These are phyloP conservation scores for Tulasnella sp. DNA, from an alignment of 768 basidiomycete species.

Conservation along the genomic window DNA sequence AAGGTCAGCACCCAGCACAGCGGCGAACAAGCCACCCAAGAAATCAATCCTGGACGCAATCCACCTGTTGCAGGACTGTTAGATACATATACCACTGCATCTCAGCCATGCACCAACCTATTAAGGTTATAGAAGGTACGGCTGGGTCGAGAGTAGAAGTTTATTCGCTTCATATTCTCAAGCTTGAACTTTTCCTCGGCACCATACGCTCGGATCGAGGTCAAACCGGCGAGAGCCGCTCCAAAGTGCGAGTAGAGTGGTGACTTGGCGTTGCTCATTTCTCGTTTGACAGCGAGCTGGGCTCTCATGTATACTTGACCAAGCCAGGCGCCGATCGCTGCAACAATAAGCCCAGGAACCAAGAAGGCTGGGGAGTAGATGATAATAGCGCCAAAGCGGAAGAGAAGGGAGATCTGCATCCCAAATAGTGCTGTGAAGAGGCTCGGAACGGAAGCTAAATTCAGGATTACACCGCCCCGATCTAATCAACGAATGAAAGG, in stretches of 20 bases:
- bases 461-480: neutral
- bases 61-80: slow-evolving; percentile 39
- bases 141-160: slow-evolving; percentile 48
- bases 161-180: slow-evolving; percentile 46
- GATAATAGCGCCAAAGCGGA: slow-evolving; percentile 31
- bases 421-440: slow-evolving; percentile 9
- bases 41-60: slow-evolving; percentile 54
- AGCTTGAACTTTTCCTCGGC: slow-evolving; percentile 35
- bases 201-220: slow-evolving; percentile 40
- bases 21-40: slow-evolving; percentile 54
- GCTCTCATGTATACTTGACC: slow-evolving; percentile 41
- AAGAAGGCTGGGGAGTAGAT: slow-evolving; percentile 30
- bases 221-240: slow-evolving; percentile 36
- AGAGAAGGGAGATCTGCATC: slow-evolving; percentile 28
- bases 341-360: slow-evolving; percentile 28
- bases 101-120: slow-evolving; percentile 34
- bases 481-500: neutral
- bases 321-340: slow-evolving; percentile 34
- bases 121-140: slow-evolving; percentile 54
- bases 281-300: slow-evolving; percentile 40
- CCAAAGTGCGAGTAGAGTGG: slow-evolving; percentile 40
- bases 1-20: slow-evolving; percentile 54
- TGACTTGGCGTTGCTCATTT: slow-evolving; percentile 39
- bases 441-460: neutral
- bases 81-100: neutral